Base-by-base conservation (phyloP, 345 rosid genomes). In the Euclidium syriacum region DNA sequence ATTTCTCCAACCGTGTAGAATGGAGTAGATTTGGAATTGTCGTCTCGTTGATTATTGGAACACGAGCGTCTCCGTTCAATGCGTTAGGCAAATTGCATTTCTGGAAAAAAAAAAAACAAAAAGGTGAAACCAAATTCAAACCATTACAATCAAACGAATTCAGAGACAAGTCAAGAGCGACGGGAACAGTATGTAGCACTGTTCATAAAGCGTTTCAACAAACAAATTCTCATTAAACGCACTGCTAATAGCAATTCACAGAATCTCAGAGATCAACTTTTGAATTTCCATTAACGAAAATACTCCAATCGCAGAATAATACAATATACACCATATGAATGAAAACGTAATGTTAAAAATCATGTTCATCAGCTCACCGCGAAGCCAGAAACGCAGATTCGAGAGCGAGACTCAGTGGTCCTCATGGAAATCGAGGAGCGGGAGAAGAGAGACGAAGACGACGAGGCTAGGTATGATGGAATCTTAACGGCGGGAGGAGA, bases 11-110 rank as follows among this genome's bases (percentile, higher is more conserved):
- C 4, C 79, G 70, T 2, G 84, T 71, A 1, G 87, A 77, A 62
- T 82, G 87, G 69, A 79, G 53, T 38, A 78, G 75, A 61, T 80
- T 86, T 9, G 90, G 85, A 59, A 82, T 57, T 32, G 78, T 77
- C 67, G 79, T 69, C 42, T 72, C 83, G 17, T 79, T 81, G 38
- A 80, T 70, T 11, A 81, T 42, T 5, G 83, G 87, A 60, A 80
- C 26, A 24, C 49, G 50, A 16, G 83, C 85, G 51, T 77, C 76
- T 52, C 80, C 83, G 68, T 83, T 66, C 64, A 80, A 10, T 1
- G 80, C 67, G 20, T 76, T 75, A 4, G 74, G 27, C 65, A 80
- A 52, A 65, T 74, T 81, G 52, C 81, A 82, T 77, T 65, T 83
- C 94, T 86, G 30, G 3, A 46, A 66, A 18, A 73, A 58, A 52